Evolutionary conservation across 805 yeast species (phyloP).

Genomic region (Metschnikowia drakensbergensis): DNA sequence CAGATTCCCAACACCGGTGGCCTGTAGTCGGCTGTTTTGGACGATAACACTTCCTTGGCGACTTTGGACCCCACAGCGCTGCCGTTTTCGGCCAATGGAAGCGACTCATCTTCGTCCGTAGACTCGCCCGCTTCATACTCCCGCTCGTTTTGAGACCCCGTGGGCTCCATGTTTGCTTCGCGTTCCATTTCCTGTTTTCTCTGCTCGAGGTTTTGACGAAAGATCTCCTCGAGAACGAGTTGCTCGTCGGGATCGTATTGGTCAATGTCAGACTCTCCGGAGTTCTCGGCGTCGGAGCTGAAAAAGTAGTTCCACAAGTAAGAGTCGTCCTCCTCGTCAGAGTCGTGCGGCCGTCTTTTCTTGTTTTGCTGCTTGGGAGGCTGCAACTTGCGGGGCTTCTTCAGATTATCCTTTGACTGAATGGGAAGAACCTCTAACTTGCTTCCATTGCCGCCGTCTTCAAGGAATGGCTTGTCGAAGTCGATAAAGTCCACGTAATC

Average conservation of each 20-base stretch:
- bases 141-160: constrained; percentile 33
- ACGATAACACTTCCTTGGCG: constrained; percentile 90
- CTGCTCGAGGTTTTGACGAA: constrained; percentile 23
- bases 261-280: constrained; percentile 23
- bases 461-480: constrained; percentile 31
- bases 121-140: constrained; percentile 73
- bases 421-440: constrained; percentile 6
- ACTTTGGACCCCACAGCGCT: constrained; percentile 63
- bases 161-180: constrained; percentile 14
- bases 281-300: constrained; percentile 37
- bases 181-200: constrained; percentile 12
- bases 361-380: constrained; percentile 10
- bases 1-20: constrained; percentile 94
- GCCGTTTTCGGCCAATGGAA: constrained; percentile 64
- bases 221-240: constrained; percentile 21
- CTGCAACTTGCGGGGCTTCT: constrained; percentile 10
- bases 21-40: constrained; percentile 76
- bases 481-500: constrained; percentile 40
- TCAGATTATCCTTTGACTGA: constrained; percentile 8
- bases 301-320: constrained; percentile 75
- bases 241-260: constrained; percentile 22
- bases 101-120: constrained; percentile 85
- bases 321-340: constrained; percentile 60
- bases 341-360: constrained; percentile 23
- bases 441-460: constrained; percentile 11